Evolutionary conservation across 352 stramenopile genomes (phyloP).

Genomic region (Phytophthora brassicae): DNA sequence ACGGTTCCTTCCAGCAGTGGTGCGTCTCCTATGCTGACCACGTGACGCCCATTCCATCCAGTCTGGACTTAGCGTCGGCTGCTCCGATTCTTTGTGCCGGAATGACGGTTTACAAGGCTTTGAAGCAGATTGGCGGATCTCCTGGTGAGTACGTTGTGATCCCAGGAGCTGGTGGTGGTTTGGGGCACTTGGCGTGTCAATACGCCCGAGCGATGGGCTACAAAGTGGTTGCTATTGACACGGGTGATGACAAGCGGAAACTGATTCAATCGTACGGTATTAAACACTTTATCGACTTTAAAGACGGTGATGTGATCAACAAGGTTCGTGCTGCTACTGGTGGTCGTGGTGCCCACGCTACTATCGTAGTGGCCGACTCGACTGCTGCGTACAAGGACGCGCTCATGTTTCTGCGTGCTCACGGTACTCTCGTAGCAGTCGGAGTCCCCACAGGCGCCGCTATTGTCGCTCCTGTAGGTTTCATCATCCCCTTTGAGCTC

Average conservation of each 20-base stretch:
- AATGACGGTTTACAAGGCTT: slow-evolving; percentile 84
- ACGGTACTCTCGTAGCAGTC: slow-evolving; percentile 70
- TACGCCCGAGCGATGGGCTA: slow-evolving; percentile 71
- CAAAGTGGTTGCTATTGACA: slow-evolving; percentile 73
- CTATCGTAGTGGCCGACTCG: slow-evolving; percentile 73
- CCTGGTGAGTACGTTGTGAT: slow-evolving; percentile 61
- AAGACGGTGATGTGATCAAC: slow-evolving; percentile 48
- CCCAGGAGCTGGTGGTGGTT: slow-evolving; percentile 63
- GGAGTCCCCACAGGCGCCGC: slow-evolving; percentile 64
- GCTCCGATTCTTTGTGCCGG: slow-evolving; percentile 85
- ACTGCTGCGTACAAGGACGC: slow-evolving; percentile 57
- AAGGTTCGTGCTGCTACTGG: slow-evolving; percentile 45
- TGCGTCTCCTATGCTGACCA: slow-evolving; percentile 73
- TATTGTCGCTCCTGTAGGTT: slow-evolving; percentile 38
- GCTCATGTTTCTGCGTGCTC: slow-evolving; percentile 58
- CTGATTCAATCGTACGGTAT: slow-evolving; percentile 68
- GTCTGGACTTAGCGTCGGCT: slow-evolving; percentile 42
- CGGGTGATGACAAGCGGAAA: slow-evolving; percentile 62
- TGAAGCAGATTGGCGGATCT: slow-evolving; percentile 61
- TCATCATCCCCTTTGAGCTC: slow-evolving; percentile 39
- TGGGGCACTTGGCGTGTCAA: slow-evolving; percentile 83
- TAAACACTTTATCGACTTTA: slow-evolving; percentile 71
- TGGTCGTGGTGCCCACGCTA: slow-evolving; percentile 59
- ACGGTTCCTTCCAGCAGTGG: slow-evolving; percentile 60
- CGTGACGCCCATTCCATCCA: slow-evolving; percentile 72